Conservation (phyloP, 2,329 filamentous ascomycete genomes). For the Fusarium siculi region DNA sequence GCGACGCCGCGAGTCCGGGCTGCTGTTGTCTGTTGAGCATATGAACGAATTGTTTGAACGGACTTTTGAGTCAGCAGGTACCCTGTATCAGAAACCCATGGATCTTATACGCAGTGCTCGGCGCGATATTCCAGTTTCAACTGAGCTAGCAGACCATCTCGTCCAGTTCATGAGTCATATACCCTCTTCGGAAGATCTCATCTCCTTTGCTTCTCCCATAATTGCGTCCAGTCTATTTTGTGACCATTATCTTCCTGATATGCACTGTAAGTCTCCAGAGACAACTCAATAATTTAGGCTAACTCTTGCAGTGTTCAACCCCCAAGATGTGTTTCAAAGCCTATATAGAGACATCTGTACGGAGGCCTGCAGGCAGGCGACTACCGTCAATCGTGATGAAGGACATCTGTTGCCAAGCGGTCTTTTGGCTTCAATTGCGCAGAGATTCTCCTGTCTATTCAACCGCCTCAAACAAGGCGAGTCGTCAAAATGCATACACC, state of each 20-base stretch:
- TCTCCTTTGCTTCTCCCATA: not conserved
- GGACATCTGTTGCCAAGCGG: not conserved
- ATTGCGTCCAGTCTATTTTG: not conserved
- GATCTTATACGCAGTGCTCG: not conserved
- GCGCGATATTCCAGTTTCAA: not conserved
- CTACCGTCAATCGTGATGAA: not conserved
- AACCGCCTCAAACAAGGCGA: not conserved
- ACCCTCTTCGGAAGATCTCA: not conserved
- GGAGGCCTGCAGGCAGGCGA: not conserved
- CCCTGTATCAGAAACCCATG: not conserved
- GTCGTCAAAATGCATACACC: not conserved
- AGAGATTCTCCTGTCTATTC: not conserved
- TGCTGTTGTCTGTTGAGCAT: not conserved
- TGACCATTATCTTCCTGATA: not conserved
- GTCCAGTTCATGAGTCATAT: not conserved
- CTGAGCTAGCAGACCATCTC: not conserved
- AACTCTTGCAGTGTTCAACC: not conserved
- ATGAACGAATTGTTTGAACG: not conserved
- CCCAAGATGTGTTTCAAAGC: not conserved
- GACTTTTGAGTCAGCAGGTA: not conserved
- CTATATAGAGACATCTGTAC: not conserved
- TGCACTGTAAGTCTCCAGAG: not conserved
- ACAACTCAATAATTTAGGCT: no score
- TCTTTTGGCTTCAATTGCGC: not conserved
- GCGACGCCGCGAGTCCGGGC: not conserved